Base-by-base conservation (phyloP, 208 protist species). In the Trypanosoma lewisi region DNA sequence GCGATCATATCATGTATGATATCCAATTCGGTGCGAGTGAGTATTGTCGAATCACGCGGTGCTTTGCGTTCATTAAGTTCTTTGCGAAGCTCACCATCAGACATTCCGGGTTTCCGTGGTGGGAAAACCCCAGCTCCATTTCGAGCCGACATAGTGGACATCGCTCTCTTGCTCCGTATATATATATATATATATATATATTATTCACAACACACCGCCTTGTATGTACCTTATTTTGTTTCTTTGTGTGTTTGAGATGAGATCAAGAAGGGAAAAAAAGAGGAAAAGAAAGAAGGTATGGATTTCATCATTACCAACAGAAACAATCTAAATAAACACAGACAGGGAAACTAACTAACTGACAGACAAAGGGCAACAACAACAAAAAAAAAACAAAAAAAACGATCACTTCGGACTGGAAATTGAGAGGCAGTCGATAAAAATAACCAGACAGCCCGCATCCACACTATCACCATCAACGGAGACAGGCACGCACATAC, bases 21-120 rank as follows among this genome's bases (percentile, higher is more conserved):
- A 59, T 82, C 73, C 30, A 95, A 83, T 67, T 95, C 85, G 3
- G 85, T 93, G 36, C 80, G 76, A 16, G 89, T 95, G 39, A 95
- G 58, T 58, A 95, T 93, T 30, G 85, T 79, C 7, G 83, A 80
- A 57, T 92, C 85, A 28, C 77, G 75, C 3, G 85, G 83, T 4
- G 89, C 89, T 3, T 77, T 78, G 45, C 85, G 85, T 9, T 69
- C 75, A 63, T 81, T 90, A 11, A 95, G 78, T 59, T 93, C 72
- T 59, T 85, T 89, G 36, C 85, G 83, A 30, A 95, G 73, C 28
- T 82, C 83, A 6, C 85, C 86, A 63, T 95, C 89, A 0, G 81
- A 83, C 58, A 79, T 73, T 7, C 89, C 85, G 5, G 59, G 61
- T 16, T 69, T 65, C 39, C 89, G 76, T n/a, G 89, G 83, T 0